Conservation (phyloP, 2,329 filamentous ascomycete genomes). For the Diaporthe batatas region DNA sequence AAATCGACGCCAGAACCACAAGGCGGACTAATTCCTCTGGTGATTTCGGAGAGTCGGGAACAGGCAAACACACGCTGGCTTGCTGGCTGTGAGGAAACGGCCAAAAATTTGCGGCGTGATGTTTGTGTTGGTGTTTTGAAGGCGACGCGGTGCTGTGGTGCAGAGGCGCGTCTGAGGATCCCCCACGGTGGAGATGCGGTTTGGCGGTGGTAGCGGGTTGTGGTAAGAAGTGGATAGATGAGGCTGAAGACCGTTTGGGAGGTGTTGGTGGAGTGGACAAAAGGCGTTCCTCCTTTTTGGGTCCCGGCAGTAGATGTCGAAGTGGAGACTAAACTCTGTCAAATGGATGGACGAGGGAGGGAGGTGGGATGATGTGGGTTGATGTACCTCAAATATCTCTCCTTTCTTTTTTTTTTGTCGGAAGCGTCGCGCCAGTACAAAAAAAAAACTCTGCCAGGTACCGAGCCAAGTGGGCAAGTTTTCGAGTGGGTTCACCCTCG, state of each 20-base stretch:
- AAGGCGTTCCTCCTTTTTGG: conserved; percentile 43
- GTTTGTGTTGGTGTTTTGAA: conserved; percentile 35
- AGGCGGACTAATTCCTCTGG: neutral
- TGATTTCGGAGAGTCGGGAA: neutral
- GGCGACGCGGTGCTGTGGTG: conserved; percentile 37
- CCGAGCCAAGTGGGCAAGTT: conserved; percentile 40
- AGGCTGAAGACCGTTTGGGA: conserved; percentile 43
- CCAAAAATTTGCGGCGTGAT: conserved; percentile 30
- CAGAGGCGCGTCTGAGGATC: conserved; percentile 37
- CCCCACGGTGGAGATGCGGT: conserved; percentile 40
- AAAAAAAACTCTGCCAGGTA: conserved; percentile 43
- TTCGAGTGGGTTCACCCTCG: conserved; percentile 41
- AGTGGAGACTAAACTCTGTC: conserved; percentile 44
- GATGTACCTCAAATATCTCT: conserved; percentile 44
- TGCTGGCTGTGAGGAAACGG: neutral
- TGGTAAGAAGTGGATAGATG: conserved; percentile 44
- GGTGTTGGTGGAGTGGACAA: conserved; percentile 43
- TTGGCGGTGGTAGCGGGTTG: conserved; percentile 37
- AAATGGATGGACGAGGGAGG: conserved; percentile 44
- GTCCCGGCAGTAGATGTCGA: conserved; percentile 41
- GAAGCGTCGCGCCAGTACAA: conserved; percentile 40
- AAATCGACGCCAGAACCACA: conserved; percentile 16
- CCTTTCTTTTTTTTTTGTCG: conserved; percentile 41
- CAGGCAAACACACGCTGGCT: conserved; percentile 5
- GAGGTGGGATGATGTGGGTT: conserved; percentile 44